These are phyloP conservation scores for Lathyrus oleraceus DNA, from an alignment of 306 rosid species.

Conservation along the genomic window DNA sequence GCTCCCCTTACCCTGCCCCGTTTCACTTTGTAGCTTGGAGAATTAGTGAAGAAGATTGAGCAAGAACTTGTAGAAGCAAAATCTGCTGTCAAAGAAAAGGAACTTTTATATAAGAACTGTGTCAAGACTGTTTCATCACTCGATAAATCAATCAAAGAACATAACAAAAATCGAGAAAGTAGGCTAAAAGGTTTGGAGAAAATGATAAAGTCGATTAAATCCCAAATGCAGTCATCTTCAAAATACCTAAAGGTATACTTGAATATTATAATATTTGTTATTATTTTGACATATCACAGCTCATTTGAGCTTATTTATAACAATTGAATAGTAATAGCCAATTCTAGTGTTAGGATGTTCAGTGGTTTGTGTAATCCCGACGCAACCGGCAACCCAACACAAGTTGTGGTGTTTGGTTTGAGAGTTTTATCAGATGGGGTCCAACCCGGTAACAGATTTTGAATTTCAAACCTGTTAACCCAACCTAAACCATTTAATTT, in stretches of 20 bases:
- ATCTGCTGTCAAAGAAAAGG: slow-evolving; percentile 59
- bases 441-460: neutral
- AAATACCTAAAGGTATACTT: slow-evolving; percentile 78
- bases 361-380: neutral
- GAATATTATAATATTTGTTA: slow-evolving; percentile 14
- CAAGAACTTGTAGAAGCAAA: slow-evolving; percentile 84
- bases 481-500: neutral
- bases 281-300: neutral
- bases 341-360: neutral
- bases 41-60: slow-evolving; percentile 82
- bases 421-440: neutral
- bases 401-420: neutral
- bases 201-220: slow-evolving; percentile 70
- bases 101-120: slow-evolving; percentile 59
- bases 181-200: slow-evolving; percentile 83
- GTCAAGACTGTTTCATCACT: slow-evolving; percentile 64
- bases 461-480: neutral
- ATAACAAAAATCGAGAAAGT: slow-evolving; percentile 68
- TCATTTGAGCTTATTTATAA: slow-evolving; percentile 24
- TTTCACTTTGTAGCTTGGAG: slow-evolving; percentile 71
- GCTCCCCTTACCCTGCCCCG: neutral
- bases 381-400: neutral
- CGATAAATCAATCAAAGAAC: slow-evolving; percentile 86
- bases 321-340: slow-evolving; percentile 12
- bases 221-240: slow-evolving; percentile 78